Evolutionary conservation across 257 asterid species (phyloP), one percentile per base, ranked within the genome.

Genomic region (Nicotiana obtusifolia): DNA sequence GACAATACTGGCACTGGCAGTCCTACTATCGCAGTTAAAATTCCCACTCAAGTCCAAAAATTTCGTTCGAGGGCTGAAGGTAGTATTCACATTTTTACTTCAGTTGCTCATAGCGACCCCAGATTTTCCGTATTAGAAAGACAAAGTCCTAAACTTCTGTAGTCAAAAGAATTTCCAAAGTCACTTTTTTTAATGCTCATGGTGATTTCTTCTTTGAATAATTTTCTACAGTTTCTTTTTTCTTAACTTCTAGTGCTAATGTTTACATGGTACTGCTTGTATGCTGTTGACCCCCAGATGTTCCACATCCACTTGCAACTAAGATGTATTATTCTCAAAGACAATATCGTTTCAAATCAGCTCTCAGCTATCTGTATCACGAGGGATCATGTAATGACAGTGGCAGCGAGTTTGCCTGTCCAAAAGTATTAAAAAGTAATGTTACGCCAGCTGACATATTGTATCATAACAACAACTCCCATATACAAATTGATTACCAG

Each of bases 241-340:
- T 56, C 77, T 78, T 41, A 37, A 71, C 20, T 24, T 73, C 61
- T 73, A 49, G 28, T 6, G 79, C 61, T 24, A 73, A 35, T 78
- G 30, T 60, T 60, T 60, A 20, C 56, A 9, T 78, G 60, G 57
- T 31, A 60, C 82, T 60, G 56, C 49, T 33, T 20, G 67, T 35
- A 49, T 35, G 60, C 15, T 57, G 56, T 33, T 64, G 35, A 37
- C 69, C 53, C 84, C 37, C 91, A 91, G 97, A 90, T 86, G 84
- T 88, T 85, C 98, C 97, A 82, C 91, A 87, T 76, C 99, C 99
- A 41, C 88, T 95, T 80, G 98, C 99, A n/a, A 95, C 97, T 84
- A 95, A 95, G 89, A 87, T 87, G 57, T 95, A 91, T 85, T 95
- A 90, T 87, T 90, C 93, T 85, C 97, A 89, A 81, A 90, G 95